Conservation (phyloP, 2,329 filamentous ascomycete species). For the Furcasterigmium sp. region DNA sequence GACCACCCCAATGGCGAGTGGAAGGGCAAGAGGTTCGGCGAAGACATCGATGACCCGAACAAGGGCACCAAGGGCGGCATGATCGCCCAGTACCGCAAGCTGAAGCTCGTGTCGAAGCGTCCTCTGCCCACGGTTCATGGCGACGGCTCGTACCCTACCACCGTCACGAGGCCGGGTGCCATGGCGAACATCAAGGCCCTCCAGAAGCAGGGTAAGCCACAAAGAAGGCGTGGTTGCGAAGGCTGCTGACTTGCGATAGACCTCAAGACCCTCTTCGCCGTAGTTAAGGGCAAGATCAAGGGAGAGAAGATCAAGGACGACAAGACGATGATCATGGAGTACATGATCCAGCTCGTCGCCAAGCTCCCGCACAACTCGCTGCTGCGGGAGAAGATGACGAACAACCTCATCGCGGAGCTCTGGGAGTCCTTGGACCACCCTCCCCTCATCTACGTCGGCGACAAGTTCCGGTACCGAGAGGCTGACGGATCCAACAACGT, state of each 20-base stretch:
- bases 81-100: conserved; percentile 18
- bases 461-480: conserved; percentile 59
- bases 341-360: conserved; percentile 64
- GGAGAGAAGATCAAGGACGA: conserved; percentile 63
- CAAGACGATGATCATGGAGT: conserved; percentile 73
- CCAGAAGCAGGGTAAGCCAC: conserved; percentile 34
- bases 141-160: conserved; percentile 52
- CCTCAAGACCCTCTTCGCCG: conserved; percentile 54
- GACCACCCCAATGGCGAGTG: conserved; percentile 1
- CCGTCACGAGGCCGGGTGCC: conserved; percentile 44
- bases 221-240: not conserved
- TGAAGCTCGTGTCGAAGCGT: conserved; percentile 44
- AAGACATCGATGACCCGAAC: not conserved
- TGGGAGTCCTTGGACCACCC: conserved; percentile 72
- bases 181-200: conserved; percentile 54
- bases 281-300: conserved; percentile 58
- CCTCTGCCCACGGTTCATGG: conserved; percentile 60
- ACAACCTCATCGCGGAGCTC: conserved; percentile 61
- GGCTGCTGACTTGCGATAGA: conserved; percentile 32
- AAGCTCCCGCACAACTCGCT: conserved; percentile 58
- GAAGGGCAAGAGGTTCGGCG: not conserved
- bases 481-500: conserved; percentile 68
- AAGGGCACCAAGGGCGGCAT: conserved; percentile 9
- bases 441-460: conserved; percentile 58
- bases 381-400: conserved; percentile 57